Conservation (phyloP, 345 rosid genomes). For the Eutrema heterophyllum region DNA sequence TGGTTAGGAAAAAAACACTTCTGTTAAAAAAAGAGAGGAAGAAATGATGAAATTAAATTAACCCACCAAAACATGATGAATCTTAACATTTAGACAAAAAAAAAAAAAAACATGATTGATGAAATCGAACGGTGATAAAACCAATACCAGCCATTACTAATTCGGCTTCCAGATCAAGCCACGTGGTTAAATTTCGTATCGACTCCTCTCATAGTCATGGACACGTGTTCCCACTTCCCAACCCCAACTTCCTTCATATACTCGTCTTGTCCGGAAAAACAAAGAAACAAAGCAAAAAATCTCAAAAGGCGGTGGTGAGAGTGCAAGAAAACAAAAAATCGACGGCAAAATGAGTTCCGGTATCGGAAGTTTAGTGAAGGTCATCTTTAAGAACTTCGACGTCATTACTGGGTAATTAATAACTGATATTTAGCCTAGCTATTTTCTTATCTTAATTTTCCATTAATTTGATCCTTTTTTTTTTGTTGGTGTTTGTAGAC, state of each 20-base stretch:
- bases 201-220: conserved; percentile 21
- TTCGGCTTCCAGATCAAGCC: background rate
- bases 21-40: too few species aligned
- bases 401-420: conserved; percentile 62
- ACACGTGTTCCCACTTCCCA: conserved; percentile 24
- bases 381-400: conserved; percentile 66
- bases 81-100: too few species aligned
- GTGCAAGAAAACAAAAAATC: background rate
- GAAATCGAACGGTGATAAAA: conserved; percentile 25
- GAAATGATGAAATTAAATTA: too few species aligned
- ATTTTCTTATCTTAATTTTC: background rate
- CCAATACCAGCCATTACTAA: background rate
- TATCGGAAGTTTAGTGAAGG: conserved; percentile 57
- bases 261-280: conserved; percentile 3
- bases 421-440: background rate
- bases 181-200: conserved; percentile 17
- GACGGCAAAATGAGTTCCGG: conserved; percentile 29
- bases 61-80: background rate
- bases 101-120: background rate
- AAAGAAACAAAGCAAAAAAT: background rate
- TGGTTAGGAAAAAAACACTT: too few species aligned
- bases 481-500: conserved; percentile 39
- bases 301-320: conserved; percentile 18
- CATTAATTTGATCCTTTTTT: background rate
- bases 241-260: conserved; percentile 17